Evolutionary conservation across 108 stramenopile species (phyloP).

Genomic region (Skeletonema grethae): DNA sequence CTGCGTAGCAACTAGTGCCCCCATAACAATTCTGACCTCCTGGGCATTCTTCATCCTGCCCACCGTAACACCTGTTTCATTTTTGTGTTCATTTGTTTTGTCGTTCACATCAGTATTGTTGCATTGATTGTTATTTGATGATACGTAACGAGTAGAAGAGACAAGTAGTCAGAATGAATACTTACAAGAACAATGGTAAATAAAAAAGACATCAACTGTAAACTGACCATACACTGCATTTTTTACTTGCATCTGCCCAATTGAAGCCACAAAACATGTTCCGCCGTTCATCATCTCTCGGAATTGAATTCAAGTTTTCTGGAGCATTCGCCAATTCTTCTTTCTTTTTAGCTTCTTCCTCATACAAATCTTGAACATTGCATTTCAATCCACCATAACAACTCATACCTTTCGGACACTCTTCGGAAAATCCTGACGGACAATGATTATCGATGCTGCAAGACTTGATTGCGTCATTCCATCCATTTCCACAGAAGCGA

Average conservation of each 20-base stretch:
- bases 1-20: constrained; percentile 38
- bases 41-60: constrained; percentile 14
- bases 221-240: constrained; percentile 30
- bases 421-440: constrained; percentile 31
- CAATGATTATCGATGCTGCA: constrained; percentile 41
- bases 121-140: background rate
- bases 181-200: background rate
- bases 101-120: background rate
- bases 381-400: constrained; percentile 41
- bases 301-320: constrained; percentile 8
- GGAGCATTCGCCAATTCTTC: background rate
- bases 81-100: background rate
- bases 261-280: constrained; percentile 34
- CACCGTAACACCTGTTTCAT: constrained; percentile 24
- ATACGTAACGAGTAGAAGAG: background rate
- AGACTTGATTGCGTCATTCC: constrained; percentile 26
- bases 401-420: constrained; percentile 19
- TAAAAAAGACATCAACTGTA: no score
- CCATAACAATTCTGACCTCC: constrained; percentile 34
- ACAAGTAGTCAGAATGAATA: background rate
- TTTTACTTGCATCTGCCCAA: constrained; percentile 35
- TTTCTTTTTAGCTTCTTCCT: constrained; percentile 8
- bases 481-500: constrained; percentile 22
- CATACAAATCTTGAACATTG: constrained; percentile 35
- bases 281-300: constrained; percentile 26